Evolutionary conservation across 2,329 filamentous ascomycete genomes (phyloP), one percentile per base, ranked within the genome.

Genomic region (Colletotrichum musae): DNA sequence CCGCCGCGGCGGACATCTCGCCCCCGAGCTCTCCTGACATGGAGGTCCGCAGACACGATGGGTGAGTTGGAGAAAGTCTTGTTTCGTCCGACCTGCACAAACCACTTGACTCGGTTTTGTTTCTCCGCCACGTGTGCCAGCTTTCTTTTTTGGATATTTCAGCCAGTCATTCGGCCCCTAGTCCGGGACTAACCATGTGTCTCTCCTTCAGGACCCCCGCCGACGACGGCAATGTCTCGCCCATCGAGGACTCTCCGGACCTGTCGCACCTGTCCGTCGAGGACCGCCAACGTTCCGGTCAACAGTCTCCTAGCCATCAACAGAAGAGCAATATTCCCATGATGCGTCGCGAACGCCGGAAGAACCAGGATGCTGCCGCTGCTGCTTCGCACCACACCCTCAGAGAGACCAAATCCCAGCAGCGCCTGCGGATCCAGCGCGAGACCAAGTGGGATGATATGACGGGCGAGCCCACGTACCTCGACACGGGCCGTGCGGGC

Each of bases 401-500:
- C 16, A 82, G 82, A 61, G 81, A 82, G 66, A 73, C 81, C 4
- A 80, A 79, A 60, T 81, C 80, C 16, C 75, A 75, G 26, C 81
- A 84, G 26, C 80, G 75, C 21, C 72, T 80, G 43, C 69, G 71
- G 16, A 51, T 77, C 71, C 72, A 62, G n/a, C 71, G 59, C 36
- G 83, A 86, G 69, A 85, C 84, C 24, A 82, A 84, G 72, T 92
- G 90, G 90, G 90, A 93, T 79, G 87, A 87, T 56, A 88, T 87
- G 75, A 91, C 91, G 3, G 91, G 89, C 9, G 91, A 93, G 74
- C 88, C 89, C 47, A 91, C 88, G 5, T 85, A 83, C n/a, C 86
- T 82, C 63, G 79, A 84, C 21, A 84, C 81, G 56, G 89, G 89
- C 15, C 87, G 85, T 67, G 81, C 86, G 28, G 86, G 85, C 47